These are phyloP conservation scores for Aechmea fasciata DNA, from an alignment of 176 grass and related monocot genomes.

Conservation along the genomic window DNA sequence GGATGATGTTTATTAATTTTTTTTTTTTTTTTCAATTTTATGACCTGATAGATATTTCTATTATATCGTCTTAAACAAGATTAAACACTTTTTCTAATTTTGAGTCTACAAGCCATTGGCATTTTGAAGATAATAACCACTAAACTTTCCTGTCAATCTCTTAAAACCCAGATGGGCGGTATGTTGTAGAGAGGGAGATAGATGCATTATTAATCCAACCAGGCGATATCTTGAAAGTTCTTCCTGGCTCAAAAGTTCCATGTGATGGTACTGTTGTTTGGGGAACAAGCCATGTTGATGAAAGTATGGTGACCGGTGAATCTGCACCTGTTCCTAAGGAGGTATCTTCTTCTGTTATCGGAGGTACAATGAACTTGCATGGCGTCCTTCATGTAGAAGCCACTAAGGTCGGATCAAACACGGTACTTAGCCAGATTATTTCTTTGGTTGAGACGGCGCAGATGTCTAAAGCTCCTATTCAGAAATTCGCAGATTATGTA, in stretches of 20 bases:
- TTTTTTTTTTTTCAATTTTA: not conserved
- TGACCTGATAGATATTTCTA: no score
- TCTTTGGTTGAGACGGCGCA: conserved; percentile 97
- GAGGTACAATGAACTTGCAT: conserved; percentile 93
- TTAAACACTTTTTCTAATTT: no score
- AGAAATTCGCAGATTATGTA: conserved; percentile 95
- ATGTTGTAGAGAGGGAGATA: conserved; percentile 71
- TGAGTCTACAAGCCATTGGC: not conserved
- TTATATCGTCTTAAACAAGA: no score
- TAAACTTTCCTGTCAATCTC: not conserved
- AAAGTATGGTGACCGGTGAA: conserved; percentile 99
- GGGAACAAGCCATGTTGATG: conserved; percentile 88
- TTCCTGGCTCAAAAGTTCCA: conserved; percentile 93
- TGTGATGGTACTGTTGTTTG: conserved; percentile 76
- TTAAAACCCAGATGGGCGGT: conserved; percentile 52
- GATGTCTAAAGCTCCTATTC: conserved; percentile 98
- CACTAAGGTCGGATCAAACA: conserved; percentile 84
- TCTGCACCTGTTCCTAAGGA: conserved; percentile 72
- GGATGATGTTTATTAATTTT: not conserved
- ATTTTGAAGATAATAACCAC: not conserved
- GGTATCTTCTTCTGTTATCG: conserved; percentile 61
- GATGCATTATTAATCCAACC: conserved; percentile 89
- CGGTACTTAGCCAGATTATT: conserved; percentile 96
- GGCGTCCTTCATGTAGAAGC: conserved; percentile 85
- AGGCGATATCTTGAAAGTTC: conserved; percentile 82